Conservation (phyloP, 345 rosid genomes). For the Sonneratia alba region DNA sequence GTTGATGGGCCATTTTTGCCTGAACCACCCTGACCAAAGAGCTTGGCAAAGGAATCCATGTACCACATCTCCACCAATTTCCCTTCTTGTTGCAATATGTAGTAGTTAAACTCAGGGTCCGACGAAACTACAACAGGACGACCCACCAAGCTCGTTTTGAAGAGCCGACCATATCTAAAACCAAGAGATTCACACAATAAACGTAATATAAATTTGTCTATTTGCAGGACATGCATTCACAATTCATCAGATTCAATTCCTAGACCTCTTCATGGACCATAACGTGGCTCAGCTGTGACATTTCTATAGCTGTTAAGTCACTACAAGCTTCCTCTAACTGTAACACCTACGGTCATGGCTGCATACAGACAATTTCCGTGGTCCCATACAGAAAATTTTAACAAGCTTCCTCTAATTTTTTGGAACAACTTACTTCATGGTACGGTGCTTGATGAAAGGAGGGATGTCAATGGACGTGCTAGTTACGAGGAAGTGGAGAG, state of each 20-base stretch:
- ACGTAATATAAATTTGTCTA: too few species aligned
- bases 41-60: conserved; percentile 21
- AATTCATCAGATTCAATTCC: too few species aligned
- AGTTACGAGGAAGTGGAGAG: conserved; percentile 16
- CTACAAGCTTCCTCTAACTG: too few species aligned
- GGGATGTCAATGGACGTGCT: conserved; percentile 8
- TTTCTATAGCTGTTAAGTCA: too few species aligned
- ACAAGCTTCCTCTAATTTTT: too few species aligned
- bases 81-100: conserved; percentile 36
- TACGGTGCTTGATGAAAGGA: conserved; percentile 13
- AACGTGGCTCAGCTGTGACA: too few species aligned
- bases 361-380: too few species aligned
- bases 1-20: background rate
- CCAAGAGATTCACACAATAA: background rate
- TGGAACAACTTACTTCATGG: conserved; percentile 8
- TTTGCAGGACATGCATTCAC: too few species aligned
- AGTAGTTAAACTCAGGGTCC: conserved; percentile 28
- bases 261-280: too few species aligned
- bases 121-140: conserved; percentile 24
- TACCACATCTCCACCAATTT: conserved; percentile 22
- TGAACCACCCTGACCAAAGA: conserved; percentile 24
- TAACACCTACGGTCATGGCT: too few species aligned
- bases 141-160: conserved; percentile 31
- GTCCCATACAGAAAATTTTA: too few species aligned
- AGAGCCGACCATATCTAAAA: conserved; percentile 30